phyloP scores from a whole-genome alignment of 257 asterid genomes.

The Rauvolfia tetraphylla region DNA sequence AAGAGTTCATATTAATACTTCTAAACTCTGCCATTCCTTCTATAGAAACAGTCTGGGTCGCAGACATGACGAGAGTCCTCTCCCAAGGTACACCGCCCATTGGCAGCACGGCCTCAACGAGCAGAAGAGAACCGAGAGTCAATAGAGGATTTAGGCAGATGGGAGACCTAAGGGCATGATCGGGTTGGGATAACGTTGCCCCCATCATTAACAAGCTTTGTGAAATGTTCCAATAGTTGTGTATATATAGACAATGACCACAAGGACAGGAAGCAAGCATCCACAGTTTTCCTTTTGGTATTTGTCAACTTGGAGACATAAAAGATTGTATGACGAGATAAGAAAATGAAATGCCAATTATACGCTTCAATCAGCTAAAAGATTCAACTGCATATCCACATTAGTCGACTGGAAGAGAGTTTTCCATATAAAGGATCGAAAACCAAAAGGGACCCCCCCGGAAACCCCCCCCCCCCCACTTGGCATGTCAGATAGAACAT shows the following conservation, averaged over 20 bases:
- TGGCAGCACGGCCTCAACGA: not conserved
- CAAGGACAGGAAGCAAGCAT: not conserved
- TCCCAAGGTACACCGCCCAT: not conserved
- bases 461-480: not conserved
- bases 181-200: not conserved
- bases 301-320: not conserved
- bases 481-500: not conserved
- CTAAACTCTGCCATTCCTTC: not conserved
- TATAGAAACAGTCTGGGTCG: not conserved
- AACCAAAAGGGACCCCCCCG: not conserved
- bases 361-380: not conserved
- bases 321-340: not conserved
- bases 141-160: not conserved
- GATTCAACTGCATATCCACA: not conserved
- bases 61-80: not conserved
- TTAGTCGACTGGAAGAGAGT: constrained; percentile 1
- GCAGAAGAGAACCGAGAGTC: not conserved
- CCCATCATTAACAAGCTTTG: not conserved
- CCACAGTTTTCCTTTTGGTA: not conserved
- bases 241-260: not conserved
- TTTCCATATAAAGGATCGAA: not conserved
- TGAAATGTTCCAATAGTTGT: not conserved
- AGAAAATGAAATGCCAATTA: not conserved
- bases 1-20: not conserved
- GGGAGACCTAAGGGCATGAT: not conserved